phyloP scores from a whole-genome alignment of 306 rosid species.

The barrel medic (Medicago truncatula) region DNA sequence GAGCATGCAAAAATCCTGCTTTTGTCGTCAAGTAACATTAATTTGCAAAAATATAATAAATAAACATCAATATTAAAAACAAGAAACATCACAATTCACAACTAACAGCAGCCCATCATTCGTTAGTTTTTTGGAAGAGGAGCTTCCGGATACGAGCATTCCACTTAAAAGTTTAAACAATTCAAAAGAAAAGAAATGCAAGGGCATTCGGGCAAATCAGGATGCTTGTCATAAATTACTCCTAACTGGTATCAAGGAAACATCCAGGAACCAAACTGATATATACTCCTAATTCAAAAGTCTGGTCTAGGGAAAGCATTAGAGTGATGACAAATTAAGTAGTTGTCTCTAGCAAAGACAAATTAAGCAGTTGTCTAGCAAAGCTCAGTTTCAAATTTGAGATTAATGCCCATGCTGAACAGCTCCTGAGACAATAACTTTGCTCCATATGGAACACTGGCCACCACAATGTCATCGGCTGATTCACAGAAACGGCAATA shows the following conservation, averaged over 20 bases:
- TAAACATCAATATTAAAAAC: neutral
- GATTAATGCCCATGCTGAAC: conserved; percentile 93
- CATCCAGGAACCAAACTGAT: conserved; percentile 31
- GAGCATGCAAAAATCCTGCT: neutral
- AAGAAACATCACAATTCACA: neutral
- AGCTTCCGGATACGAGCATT: conserved; percentile 4
- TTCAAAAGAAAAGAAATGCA: neutral
- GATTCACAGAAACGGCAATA: conserved; percentile 81
- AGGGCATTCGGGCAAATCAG: neutral
- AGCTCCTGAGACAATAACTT: conserved; percentile 90
- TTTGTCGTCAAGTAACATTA: no score
- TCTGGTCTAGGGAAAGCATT: neutral
- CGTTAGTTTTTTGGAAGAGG: neutral
- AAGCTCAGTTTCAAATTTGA: conserved; percentile 75
- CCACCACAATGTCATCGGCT: conserved; percentile 74
- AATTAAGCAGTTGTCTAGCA: conserved; percentile 52
- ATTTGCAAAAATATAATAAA: neutral
- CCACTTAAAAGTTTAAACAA: conserved; percentile 11
- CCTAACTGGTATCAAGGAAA: neutral
- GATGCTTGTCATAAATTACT: neutral
- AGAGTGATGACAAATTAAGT: conserved; percentile 1
- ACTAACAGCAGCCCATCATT: neutral
- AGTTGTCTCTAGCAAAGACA: no score
- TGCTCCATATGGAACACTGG: conserved; percentile 88
- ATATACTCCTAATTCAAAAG: conserved; percentile 35